Percentiles rank a stretch among this genome's conserved stretches.
phyloP scores from a whole-genome alignment of 257 asterid genomes.

The Gynochthodes officinalis region DNA sequence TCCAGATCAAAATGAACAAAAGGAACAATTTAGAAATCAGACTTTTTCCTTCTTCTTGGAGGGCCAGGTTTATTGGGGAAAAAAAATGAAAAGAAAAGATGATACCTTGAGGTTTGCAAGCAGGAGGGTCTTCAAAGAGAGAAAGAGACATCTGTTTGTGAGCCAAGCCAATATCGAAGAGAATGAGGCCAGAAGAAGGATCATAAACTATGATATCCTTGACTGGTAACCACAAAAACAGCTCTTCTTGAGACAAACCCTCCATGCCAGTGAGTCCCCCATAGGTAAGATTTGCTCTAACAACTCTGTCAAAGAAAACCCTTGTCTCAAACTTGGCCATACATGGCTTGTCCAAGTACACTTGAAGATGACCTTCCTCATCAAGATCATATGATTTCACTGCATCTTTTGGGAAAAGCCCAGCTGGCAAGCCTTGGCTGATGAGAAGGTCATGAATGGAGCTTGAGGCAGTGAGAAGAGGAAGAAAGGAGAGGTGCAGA shows the following conservation, averaged over 20 bases:
- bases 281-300: slow-evolving; percentile 70
- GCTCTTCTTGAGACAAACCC: slow-evolving; percentile 84
- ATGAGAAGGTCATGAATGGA: slow-evolving; percentile 64
- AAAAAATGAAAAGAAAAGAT: background rate
- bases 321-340: slow-evolving; percentile 70
- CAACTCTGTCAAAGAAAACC: slow-evolving; percentile 66
- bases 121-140: slow-evolving; percentile 80
- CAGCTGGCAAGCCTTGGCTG: slow-evolving; percentile 75
- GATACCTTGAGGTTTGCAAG: slow-evolving; percentile 64
- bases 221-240: slow-evolving; percentile 83
- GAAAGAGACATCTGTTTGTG: slow-evolving; percentile 83
- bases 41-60: too few relatives aligned
- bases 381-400: slow-evolving; percentile 55
- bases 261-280: slow-evolving; percentile 79
- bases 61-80: background rate
- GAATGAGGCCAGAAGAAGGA: slow-evolving; percentile 74
- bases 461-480: slow-evolving; percentile 18
- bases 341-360: slow-evolving; percentile 70
- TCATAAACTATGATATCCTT: slow-evolving; percentile 76
- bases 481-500: slow-evolving; percentile 22
- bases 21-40: background rate
- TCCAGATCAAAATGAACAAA: background rate
- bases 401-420: slow-evolving; percentile 77
- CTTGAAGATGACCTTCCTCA: slow-evolving; percentile 52
- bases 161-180: slow-evolving; percentile 86